Percentiles rank a stretch among this genome's conserved stretches.
Evolutionary conservation across 208 protist species (phyloP).

Genomic region (Trypanosoma platydactyli): DNA sequence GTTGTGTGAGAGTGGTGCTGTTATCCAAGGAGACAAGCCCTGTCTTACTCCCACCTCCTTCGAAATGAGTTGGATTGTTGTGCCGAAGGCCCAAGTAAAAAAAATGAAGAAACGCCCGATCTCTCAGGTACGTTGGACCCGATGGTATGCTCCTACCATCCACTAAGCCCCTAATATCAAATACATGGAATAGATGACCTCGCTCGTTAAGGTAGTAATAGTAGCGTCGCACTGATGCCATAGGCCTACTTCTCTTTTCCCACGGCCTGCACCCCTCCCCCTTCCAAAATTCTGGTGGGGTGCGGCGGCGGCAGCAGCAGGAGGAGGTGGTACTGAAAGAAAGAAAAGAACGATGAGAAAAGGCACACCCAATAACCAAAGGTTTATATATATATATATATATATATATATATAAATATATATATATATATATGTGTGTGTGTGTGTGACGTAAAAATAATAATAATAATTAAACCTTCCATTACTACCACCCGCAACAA

Average conservation of each 20-base stretch:
- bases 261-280: background rate
- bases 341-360: constrained; percentile 24
- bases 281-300: constrained; percentile 1
- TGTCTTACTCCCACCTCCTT: background rate
- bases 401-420: background rate
- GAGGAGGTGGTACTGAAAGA: constrained; percentile 13
- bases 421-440: no score
- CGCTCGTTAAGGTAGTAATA: constrained; percentile 48
- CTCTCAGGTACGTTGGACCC: constrained; percentile 33
- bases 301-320: no score
- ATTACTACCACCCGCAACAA: no score
- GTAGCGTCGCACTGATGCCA: constrained; percentile 25
- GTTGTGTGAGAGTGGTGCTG: constrained; percentile 14
- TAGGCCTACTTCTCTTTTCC: background rate
- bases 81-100: constrained; percentile 29
- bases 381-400: background rate
- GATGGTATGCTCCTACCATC: constrained; percentile 16
- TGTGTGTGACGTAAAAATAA: background rate
- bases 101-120: constrained; percentile 34
- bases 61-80: constrained; percentile 19
- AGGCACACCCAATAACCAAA: constrained; percentile 17
- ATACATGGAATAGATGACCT: constrained; percentile 44
- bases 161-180: constrained; percentile 36
- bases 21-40: constrained; percentile 15
- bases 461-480: background rate